Evolutionary conservation across 805 yeast genomes (phyloP).

Genomic region (Candida hungchunana): DNA sequence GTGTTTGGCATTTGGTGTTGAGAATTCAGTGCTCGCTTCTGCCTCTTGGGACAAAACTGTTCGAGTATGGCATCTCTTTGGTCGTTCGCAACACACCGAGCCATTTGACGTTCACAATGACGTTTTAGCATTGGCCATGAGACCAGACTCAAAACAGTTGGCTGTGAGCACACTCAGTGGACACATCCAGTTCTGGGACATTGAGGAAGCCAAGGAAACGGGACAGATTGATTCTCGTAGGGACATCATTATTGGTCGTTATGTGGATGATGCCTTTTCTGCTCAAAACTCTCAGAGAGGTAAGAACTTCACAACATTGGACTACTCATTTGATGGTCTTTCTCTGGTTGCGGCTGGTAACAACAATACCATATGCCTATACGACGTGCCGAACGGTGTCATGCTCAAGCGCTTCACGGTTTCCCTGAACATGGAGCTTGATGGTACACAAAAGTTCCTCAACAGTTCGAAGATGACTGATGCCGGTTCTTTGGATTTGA

Average conservation of each 20-base stretch:
- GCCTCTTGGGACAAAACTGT: slow-evolving; percentile 97
- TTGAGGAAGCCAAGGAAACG: slow-evolving; percentile 73
- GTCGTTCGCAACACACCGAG: slow-evolving; percentile 82
- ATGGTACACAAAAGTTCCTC: slow-evolving; percentile 77
- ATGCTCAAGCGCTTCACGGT: slow-evolving; percentile 76
- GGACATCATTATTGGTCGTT: slow-evolving; percentile 86
- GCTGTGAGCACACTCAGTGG: slow-evolving; percentile 91
- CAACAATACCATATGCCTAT: slow-evolving; percentile 84
- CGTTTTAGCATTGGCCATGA: slow-evolving; percentile 73
- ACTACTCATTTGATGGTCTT: slow-evolving; percentile 86
- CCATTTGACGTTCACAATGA: slow-evolving; percentile 85
- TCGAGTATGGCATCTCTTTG: slow-evolving; percentile 88
- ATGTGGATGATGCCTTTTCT: slow-evolving; percentile 74
- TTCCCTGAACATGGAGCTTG: slow-evolving; percentile 83
- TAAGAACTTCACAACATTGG: slow-evolving; percentile 73
- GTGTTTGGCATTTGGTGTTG: slow-evolving; percentile 77
- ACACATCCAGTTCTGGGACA: slow-evolving; percentile 76
- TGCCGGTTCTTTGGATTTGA: slow-evolving; percentile 76
- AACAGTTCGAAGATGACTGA: slow-evolving; percentile 84
- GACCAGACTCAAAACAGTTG: slow-evolving; percentile 90
- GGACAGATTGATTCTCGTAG: slow-evolving; percentile 81
- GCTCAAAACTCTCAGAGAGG: slow-evolving; percentile 80
- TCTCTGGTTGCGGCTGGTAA: slow-evolving; percentile 91
- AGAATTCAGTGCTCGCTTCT: slow-evolving; percentile 73
- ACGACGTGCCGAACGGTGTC: slow-evolving; percentile 87